Base-by-base conservation (phyloP, 805 yeast species). In the Ogataea sp. region DNA sequence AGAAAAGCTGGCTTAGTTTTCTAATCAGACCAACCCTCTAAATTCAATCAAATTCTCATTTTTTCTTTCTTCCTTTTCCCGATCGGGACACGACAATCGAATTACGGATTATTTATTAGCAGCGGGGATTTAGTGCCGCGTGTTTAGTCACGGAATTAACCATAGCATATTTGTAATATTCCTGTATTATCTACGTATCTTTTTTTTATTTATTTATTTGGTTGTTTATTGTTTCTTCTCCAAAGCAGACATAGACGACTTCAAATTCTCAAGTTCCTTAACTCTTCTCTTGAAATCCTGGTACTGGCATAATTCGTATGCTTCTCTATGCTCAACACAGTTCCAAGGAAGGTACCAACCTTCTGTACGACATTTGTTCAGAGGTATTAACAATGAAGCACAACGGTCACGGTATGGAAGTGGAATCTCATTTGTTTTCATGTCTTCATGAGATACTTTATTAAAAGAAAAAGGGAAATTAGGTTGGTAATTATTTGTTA, bases 371-470 rank as follows among this genome's bases (percentile, higher is more conserved):
- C 85, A 78, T 50, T 73, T 71, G 58, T 75, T 75, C 41, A 78
- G 60, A 15, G 83, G 83, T 21, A 79, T 70, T 45, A 76, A 61
- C 39, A 78, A 55, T 18, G 70, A 62, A 2, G 94, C 93, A 62
- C 95, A 85, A 61, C 94, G 75, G 59, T 85, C 95, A 50, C 95
- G 70, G 72, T 80, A 85, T 43, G 74, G 76, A 45, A 86, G 65
- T 18, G 95, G 95, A 41, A 85, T 79, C 57, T 80, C 74, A 62
- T 81, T 67, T 50, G 78, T 71, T 64, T 83, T 86, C 81, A 85
- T 80, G 56, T 85, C 95, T 55, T 84, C 88, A 62, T 80, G 84
- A 40, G 87, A 70, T 49, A 85, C 89, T 81, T 13, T 28, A 23
- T 23, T 23, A n/a, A n/a, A n/a, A n/a, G n/a, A n/a, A n/a, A n/a